phyloP scores from a whole-genome alignment of 345 rosid species.

The Rhizophora mangle region DNA sequence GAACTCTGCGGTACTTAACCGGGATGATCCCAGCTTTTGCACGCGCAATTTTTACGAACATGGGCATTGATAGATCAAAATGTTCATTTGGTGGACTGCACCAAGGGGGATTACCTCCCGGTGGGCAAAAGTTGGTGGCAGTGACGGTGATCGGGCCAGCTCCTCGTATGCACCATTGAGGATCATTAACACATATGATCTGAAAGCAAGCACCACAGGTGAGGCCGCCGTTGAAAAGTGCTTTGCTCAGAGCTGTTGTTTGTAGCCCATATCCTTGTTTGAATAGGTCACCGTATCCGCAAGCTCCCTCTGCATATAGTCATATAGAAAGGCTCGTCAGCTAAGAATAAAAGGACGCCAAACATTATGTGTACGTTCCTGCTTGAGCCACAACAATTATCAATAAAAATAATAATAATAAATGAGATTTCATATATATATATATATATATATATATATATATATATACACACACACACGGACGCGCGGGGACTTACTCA shows the following conservation, averaged over 20 bases:
- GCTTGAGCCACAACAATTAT: too few species aligned
- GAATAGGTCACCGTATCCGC: slow-evolving; percentile 66
- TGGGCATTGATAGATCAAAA: slow-evolving; percentile 26
- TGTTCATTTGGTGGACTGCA: slow-evolving; percentile 25
- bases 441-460: too few species aligned
- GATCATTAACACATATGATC: slow-evolving; percentile 45
- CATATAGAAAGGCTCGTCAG: too few species aligned
- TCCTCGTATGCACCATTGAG: slow-evolving; percentile 45
- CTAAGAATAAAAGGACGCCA: too few species aligned
- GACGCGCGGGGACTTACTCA: too few species aligned
- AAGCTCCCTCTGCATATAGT: slow-evolving; percentile 50
- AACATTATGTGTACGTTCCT: too few species aligned
- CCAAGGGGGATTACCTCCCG: slow-evolving; percentile 26
- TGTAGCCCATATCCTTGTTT: slow-evolving; percentile 58
- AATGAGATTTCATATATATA: too few species aligned
- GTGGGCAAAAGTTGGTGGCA: slow-evolving; percentile 63
- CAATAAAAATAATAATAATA: too few species aligned
- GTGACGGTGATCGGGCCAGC: slow-evolving; percentile 49
- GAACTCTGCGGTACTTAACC: slow-evolving; percentile 33
- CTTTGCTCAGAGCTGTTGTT: slow-evolving; percentile 68
- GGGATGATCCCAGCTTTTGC: slow-evolving; percentile 26
- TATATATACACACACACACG: too few species aligned
- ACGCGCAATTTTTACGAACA: slow-evolving; percentile 19
- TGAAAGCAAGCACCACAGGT: slow-evolving; percentile 72
- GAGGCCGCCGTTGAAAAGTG: slow-evolving; percentile 53